Evolutionary conservation across 495 filamentous ascomycete genomes (phyloP).

Genomic region (Penicillium desertorum): DNA sequence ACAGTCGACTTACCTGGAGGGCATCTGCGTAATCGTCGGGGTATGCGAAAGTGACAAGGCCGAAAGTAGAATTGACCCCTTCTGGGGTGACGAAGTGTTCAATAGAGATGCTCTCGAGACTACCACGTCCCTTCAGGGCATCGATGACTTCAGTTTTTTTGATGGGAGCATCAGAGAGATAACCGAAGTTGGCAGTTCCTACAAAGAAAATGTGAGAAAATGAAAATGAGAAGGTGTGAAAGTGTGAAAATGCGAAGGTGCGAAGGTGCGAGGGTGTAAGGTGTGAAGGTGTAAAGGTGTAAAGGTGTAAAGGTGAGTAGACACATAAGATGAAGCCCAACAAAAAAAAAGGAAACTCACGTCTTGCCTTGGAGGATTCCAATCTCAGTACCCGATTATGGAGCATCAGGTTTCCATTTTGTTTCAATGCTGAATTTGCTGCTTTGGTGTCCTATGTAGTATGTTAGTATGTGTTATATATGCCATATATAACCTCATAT

Average conservation of each 20-base stretch:
- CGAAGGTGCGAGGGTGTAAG: not conserved
- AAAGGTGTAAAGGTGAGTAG: not conserved
- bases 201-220: not conserved
- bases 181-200: constrained; percentile 4
- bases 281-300: not conserved
- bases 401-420: not conserved
- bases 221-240: not conserved
- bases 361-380: not conserved
- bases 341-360: constrained; percentile 1
- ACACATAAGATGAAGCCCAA: not conserved
- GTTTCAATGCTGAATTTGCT: not conserved
- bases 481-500: too few relatives aligned
- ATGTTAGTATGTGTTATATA: not conserved
- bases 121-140: not conserved
- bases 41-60: constrained; percentile 4
- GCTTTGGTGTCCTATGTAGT: not conserved
- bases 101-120: not conserved
- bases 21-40: constrained; percentile 5
- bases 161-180: not conserved
- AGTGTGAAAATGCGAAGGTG: not conserved
- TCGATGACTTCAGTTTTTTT: not conserved
- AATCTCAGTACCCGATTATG: constrained; percentile 4
- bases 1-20: not conserved
- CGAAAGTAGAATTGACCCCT: not conserved
- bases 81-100: not conserved